Evolutionary conservation across 2,329 filamentous ascomycete genomes (phyloP), one percentile per base, ranked within the genome.

Genomic region (Triangularia setosa): DNA sequence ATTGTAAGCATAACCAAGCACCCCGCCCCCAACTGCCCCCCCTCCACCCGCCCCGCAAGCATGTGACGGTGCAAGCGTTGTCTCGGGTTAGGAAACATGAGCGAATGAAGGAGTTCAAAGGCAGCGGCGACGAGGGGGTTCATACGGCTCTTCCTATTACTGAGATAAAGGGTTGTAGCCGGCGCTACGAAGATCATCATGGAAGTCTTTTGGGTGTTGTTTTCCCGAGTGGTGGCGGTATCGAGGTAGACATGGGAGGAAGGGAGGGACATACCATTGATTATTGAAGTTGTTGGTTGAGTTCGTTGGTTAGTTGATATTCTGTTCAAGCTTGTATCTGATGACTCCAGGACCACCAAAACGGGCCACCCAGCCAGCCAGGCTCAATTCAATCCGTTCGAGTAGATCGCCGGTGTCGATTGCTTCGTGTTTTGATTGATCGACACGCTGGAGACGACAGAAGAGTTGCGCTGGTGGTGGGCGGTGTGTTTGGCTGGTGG

Each of bases 61-160:
- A 76, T 71, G 72, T 75, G 75, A 72, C 75, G 75, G 72, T 76
- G 74, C 75, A 73, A 66, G 64, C 71, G 70, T 72, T 67, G 66
- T 58, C 52, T 48, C 28, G 25, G 9, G 28, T 53, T 58, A 67
- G 65, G 63, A 60, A 64, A 27, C 59, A 64, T 58, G 63, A 61
- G 40, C 24, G 59, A 66, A 58, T 63, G 60, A 64, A 54, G 54
- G 57, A 65, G 62, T 62, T 63, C 56, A 44, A 56, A 63, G 57
- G 61, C 57, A 57, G 64, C 58, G 30, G 14, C 27, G 33, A 64
- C 62, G 58, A 54, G 68, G 69, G 64, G 69, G 64, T 75, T 78
- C 76, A 78, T 75, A 78, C 76, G 76, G 76, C 76, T 78, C 76
- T 78, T 78, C 76, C 76, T 78, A 75, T 67, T 67, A 60, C 69